A percentile compares a stretch with the other conserved stretches of the same genome.
Evolutionary conservation across 1,139 yeast genomes (phyloP).

Genomic region (Arxiozyma slooffiae): DNA sequence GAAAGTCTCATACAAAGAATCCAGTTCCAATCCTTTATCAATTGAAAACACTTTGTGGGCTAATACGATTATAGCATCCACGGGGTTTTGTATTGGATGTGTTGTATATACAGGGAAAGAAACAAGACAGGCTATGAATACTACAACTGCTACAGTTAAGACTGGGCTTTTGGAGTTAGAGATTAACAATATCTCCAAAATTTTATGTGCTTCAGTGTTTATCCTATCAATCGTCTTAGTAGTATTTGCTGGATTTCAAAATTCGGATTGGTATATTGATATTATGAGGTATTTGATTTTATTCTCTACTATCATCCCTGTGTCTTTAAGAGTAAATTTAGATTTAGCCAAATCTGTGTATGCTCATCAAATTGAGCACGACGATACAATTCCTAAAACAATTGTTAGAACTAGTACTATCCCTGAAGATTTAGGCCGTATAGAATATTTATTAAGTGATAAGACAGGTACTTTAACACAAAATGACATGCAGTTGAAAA

Average conservation of each 20-base stretch:
- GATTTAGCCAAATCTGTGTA: slow-evolving; percentile 95
- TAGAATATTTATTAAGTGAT: slow-evolving; percentile 84
- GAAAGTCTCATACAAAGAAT: slow-evolving; percentile 46
- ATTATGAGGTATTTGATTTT: slow-evolving; percentile 81
- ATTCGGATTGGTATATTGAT: slow-evolving; percentile 73
- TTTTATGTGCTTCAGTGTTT: slow-evolving; percentile 80
- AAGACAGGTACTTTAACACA: slow-evolving; percentile 97
- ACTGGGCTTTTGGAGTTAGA: slow-evolving; percentile 84
- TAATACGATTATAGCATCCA: slow-evolving; percentile 85
- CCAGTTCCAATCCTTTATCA: slow-evolving; percentile 51
- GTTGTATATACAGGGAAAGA: slow-evolving; percentile 85
- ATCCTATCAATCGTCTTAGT: slow-evolving; percentile 68
- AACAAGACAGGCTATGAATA: slow-evolving; percentile 90
- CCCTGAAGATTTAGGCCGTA: slow-evolving; percentile 94
- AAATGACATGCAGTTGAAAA: slow-evolving; percentile 95
- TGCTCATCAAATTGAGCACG: slow-evolving; percentile 91
- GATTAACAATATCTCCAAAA: slow-evolving; percentile 79
- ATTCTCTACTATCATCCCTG: slow-evolving; percentile 93
- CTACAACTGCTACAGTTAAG: slow-evolving; percentile 82
- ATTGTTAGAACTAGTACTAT: slow-evolving; percentile 94
- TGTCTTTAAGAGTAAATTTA: slow-evolving; percentile 82
- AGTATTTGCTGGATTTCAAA: slow-evolving; percentile 65
- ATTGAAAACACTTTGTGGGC: slow-evolving; percentile 97
- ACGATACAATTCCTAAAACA: slow-evolving; percentile 67
- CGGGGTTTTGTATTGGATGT: slow-evolving; percentile 78